Conservation (phyloP, 768 basidiomycete species). For the Tephrocybe sp. region DNA sequence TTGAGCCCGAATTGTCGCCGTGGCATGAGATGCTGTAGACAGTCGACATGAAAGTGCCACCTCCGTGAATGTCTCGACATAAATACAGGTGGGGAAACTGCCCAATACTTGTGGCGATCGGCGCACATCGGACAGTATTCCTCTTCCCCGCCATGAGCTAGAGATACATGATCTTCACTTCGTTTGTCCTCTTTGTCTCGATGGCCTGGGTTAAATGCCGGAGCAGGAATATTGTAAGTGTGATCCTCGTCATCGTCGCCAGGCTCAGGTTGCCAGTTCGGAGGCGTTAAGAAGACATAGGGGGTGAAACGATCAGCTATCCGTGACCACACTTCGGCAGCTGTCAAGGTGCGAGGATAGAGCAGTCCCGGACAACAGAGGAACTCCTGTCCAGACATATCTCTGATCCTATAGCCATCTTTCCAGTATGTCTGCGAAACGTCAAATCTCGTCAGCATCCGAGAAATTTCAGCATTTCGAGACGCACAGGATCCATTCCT, state of each 20-base stretch:
- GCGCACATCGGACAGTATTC: constrained; percentile 17
- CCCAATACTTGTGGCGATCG: constrained; percentile 14
- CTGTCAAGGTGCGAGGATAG: constrained; percentile 14
- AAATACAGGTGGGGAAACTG: constrained; percentile 18
- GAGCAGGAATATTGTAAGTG: neutral
- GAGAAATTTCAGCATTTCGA: neutral
- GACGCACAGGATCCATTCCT: constrained; percentile 13
- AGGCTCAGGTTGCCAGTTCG: constrained; percentile 5
- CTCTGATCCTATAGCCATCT: constrained; percentile 10
- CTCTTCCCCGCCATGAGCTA: neutral
- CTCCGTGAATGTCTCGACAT: constrained; percentile 17
- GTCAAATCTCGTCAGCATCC: neutral
- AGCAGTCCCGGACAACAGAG: constrained; percentile 15
- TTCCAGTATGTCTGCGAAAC: constrained; percentile 14
- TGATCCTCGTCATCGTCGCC: neutral
- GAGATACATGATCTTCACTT: neutral
- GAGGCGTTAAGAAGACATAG: constrained; percentile 14
- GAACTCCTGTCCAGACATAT: constrained; percentile 4
- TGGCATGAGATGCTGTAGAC: constrained; percentile 16
- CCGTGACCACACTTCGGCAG: constrained; percentile 13
- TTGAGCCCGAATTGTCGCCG: constrained; percentile 18
- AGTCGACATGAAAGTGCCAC: constrained; percentile 18
- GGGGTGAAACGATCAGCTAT: constrained; percentile 11
- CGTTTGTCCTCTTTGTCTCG: neutral
- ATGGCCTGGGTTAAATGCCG: neutral